These are phyloP conservation scores for Excoecaria agallocha DNA, from an alignment of 345 rosid genomes.

Conservation along the genomic window DNA sequence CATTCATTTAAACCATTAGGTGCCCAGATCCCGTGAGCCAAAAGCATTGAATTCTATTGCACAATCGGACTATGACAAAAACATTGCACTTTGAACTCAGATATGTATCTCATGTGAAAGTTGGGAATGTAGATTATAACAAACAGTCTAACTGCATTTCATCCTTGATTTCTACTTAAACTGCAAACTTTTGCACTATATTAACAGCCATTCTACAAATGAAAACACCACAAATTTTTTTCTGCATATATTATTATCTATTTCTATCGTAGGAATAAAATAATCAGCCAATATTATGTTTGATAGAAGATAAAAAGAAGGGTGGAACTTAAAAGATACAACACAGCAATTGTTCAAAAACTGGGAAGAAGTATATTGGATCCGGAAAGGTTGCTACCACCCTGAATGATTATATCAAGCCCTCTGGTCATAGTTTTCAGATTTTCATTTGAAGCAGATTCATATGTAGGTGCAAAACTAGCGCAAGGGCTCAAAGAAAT, in stretches of 20 bases:
- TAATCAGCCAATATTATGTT: not conserved
- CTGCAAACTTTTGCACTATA: not conserved
- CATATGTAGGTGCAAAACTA: not conserved
- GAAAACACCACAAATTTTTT: not conserved
- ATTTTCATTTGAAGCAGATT: not conserved
- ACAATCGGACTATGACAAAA: not conserved
- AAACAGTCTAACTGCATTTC: constrained; percentile 2
- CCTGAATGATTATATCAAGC: too few relatives aligned
- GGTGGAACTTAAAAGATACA: too few relatives aligned
- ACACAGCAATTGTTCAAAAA: too few relatives aligned
- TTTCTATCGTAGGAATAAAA: not conserved
- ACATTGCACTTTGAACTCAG: not conserved
- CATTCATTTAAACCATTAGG: constrained; percentile 6
- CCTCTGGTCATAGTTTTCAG: not conserved
- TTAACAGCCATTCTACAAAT: not conserved
- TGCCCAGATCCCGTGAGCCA: too few relatives aligned
- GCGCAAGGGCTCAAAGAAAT: too few relatives aligned
- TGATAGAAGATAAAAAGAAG: not conserved
- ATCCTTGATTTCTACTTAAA: not conserved
- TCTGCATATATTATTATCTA: not conserved
- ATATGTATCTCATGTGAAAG: too few relatives aligned
- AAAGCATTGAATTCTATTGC: not conserved
- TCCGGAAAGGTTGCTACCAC: too few relatives aligned
- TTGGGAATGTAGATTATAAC: not conserved
- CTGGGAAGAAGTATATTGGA: too few relatives aligned